These are phyloP conservation scores for Schwanniomyces etchellsii DNA, from an alignment of 1,139 yeast species.

Conservation along the genomic window DNA sequence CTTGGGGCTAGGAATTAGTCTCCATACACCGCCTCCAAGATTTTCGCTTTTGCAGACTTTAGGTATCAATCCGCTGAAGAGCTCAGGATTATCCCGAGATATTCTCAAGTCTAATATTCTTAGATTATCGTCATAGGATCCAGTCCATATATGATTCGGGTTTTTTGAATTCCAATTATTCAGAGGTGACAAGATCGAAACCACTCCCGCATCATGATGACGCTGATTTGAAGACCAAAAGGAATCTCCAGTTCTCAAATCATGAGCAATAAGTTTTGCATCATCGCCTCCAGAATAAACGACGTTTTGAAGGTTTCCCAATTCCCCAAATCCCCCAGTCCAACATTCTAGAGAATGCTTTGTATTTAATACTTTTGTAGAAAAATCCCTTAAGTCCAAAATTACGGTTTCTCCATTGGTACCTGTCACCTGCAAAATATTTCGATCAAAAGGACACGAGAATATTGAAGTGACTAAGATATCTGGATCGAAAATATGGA, in stretches of 20 bases:
- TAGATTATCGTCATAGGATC: constrained; percentile 83
- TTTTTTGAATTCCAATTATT: constrained; percentile 32
- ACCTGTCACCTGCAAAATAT: constrained; percentile 42
- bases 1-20: constrained; percentile 61
- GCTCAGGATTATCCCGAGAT: constrained; percentile 27
- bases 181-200: constrained; percentile 57
- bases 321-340: constrained; percentile 73
- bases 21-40: constrained; percentile 94
- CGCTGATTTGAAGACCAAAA: constrained; percentile 55
- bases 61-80: constrained; percentile 48
- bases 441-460: constrained; percentile 41
- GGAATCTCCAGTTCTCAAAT: constrained; percentile 40
- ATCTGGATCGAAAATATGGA: constrained; percentile 42
- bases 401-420: constrained; percentile 52
- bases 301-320: constrained; percentile 47
- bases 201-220: constrained; percentile 83
- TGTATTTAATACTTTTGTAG: constrained; percentile 13
- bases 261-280: constrained; percentile 69
- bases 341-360: constrained; percentile 78
- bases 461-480: constrained; percentile 62
- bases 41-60: constrained; percentile 35
- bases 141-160: constrained; percentile 70
- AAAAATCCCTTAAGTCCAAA: constrained; percentile 18
- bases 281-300: constrained; percentile 94
- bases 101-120: constrained; percentile 65